Evolutionary conservation across 2,329 filamentous ascomycete genomes (phyloP), one percentile per base, ranked within the genome.

Genomic region (Coccinonectria pachysandricola): DNA sequence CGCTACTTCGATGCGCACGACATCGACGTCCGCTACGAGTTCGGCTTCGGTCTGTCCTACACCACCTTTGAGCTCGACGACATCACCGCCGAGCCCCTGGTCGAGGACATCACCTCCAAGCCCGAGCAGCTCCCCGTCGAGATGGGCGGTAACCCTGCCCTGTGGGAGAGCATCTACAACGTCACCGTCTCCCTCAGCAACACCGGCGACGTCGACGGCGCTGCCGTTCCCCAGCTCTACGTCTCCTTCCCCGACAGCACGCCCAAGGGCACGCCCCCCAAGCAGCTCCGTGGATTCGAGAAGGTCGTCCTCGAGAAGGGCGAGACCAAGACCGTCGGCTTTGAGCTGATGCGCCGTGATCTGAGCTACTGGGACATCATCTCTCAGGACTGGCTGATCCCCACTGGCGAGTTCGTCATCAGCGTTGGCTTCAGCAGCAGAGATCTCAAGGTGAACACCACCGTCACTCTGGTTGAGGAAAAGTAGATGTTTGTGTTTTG

Each of bases 41-140:
- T 80, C 40, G 75, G 75, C 15, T 76, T 68, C 42, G 80, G 80
- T 1, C 63, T 85, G 1, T 75, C 69, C 1, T 83, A 81, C 55
- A 77, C 77, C 9, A 69, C 61, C 8, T 79, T 78, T 45, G 54
- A 60, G 19, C 62, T 71, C 37, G 61, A 63, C 8, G 26, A 45
- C 33, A 41, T 50, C 16, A 30, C 31, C 11, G 41, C 42, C 12
- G 41, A 36, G 27, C 31, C 38, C 19, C 31, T 36, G 11, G 32
- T 23, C 8, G 31, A 42, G 11, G 34, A 27, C 24, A 40, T 56
- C 30, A 44, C 48, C 12, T 36, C 52, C 19, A 28, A 25, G 17
- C 49, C 53, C 8, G 49, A 48, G 23, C 29, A 39, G 11, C 42
- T 31, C 8, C 28, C 35, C 19, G 32, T 54, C 12, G 42, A 54